These are phyloP conservation scores for Spizellomyces sp. DNA, from an alignment of 192 early-diverging fungal species.

Conservation along the genomic window DNA sequence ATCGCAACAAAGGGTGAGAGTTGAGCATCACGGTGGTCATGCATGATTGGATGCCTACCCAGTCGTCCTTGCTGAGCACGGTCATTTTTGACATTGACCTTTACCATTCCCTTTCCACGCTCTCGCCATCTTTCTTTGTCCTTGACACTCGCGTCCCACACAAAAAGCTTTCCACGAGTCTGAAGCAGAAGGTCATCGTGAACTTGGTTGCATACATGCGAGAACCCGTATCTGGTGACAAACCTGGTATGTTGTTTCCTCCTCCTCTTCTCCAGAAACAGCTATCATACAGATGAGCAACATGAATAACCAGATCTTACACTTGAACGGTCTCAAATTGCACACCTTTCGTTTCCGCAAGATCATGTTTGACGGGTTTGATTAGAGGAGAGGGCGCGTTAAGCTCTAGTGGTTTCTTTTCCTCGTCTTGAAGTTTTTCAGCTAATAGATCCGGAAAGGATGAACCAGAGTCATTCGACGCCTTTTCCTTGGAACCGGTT, in stretches of 20 bases:
- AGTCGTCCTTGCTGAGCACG: neutral
- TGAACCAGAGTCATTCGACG: neutral
- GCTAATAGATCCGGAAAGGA: too few species aligned
- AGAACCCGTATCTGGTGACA: too few species aligned
- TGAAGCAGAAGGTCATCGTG: neutral
- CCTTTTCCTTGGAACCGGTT: neutral
- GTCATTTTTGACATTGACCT: conserved; percentile 3
- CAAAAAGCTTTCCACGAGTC: conserved; percentile 11
- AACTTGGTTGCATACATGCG: too few species aligned
- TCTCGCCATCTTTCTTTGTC: conserved; percentile 8
- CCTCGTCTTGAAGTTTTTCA: too few species aligned
- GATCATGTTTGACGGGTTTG: too few species aligned
- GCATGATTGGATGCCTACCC: neutral
- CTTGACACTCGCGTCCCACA: neutral
- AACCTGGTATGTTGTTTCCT: neutral
- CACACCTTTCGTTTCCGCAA: too few species aligned
- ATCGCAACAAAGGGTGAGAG: too few species aligned
- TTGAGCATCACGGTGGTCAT: too few species aligned
- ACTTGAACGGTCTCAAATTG: too few species aligned
- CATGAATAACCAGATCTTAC: too few species aligned
- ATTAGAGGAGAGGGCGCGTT: too few species aligned
- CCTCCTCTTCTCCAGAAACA: neutral
- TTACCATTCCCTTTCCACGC: conserved; percentile 8
- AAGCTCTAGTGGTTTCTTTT: too few species aligned
- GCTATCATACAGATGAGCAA: neutral